Evolutionary conservation across 257 asterid species (phyloP).

Genomic region (Solanum virginianum): DNA sequence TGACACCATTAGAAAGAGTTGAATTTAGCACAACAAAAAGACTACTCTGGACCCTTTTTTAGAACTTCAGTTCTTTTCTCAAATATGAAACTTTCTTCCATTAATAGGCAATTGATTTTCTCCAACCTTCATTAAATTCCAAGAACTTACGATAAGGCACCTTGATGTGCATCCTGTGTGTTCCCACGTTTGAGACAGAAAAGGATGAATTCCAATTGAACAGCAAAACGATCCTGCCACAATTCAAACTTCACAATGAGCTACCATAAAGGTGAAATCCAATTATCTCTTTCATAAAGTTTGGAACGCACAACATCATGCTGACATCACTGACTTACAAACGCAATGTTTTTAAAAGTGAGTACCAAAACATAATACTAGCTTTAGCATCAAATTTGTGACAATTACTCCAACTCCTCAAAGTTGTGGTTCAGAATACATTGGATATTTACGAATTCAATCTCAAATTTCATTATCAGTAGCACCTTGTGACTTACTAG

Average conservation of each 20-base stretch:
- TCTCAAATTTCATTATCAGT: not conserved
- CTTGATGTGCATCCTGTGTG: conserved; percentile 34
- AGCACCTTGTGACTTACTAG: not conserved
- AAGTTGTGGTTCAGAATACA: not conserved
- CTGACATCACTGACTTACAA: not conserved
- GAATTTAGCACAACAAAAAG: not conserved
- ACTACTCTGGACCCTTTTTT: not conserved
- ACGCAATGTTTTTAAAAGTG: not conserved
- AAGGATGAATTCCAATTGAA: conserved; percentile 51
- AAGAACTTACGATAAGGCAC: conserved; percentile 41
- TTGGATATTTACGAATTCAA: not conserved
- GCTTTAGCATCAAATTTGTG: not conserved
- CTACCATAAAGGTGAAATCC: not conserved
- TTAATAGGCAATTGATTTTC: not conserved
- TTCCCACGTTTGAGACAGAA: conserved; percentile 37
- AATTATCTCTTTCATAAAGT: not conserved
- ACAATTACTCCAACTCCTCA: not conserved
- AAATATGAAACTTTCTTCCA: not conserved
- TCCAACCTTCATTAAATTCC: not conserved
- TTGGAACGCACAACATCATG: not conserved
- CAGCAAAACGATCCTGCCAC: conserved; percentile 53
- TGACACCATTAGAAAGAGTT: not conserved
- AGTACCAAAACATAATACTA: not conserved
- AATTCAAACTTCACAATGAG: conserved; percentile 1
- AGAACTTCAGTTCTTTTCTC: not conserved